Conservation (phyloP, 192 early-diverging fungal species). For the Backusella parvicylindrica region DNA sequence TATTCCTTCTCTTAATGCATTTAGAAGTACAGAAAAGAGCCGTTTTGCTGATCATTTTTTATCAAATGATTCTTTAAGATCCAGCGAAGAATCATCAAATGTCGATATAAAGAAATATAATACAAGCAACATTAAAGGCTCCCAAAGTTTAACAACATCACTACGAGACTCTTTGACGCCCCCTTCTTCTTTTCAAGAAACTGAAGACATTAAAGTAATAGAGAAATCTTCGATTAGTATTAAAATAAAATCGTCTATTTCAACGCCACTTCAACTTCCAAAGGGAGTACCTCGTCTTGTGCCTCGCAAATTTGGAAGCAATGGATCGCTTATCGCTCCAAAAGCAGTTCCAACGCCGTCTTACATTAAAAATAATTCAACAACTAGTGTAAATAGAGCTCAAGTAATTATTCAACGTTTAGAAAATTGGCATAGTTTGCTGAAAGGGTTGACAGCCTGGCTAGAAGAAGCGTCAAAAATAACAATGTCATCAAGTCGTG, state of each 20-base stretch:
- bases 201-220: not conserved
- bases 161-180: not conserved
- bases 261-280: constrained; percentile 2
- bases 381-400: constrained; percentile 27
- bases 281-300: not conserved
- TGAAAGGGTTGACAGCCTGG: constrained; percentile 36
- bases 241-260: not conserved
- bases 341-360: not conserved
- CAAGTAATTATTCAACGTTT: constrained; percentile 38
- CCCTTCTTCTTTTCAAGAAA: not conserved
- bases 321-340: not conserved
- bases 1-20: not conserved
- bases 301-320: not conserved
- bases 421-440: constrained; percentile 31
- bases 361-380: not conserved
- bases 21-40: not conserved
- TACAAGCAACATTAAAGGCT: not conserved
- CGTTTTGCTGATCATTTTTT: not conserved
- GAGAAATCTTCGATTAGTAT: not conserved
- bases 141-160: not conserved
- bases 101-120: not conserved
- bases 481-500: constrained; percentile 14
- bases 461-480: constrained; percentile 36
- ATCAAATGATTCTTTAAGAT: not conserved
- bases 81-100: not conserved